These are phyloP conservation scores for Chalciporus sp. DNA, from an alignment of 1,284 basidiomycete genomes.

Conservation along the genomic window DNA sequence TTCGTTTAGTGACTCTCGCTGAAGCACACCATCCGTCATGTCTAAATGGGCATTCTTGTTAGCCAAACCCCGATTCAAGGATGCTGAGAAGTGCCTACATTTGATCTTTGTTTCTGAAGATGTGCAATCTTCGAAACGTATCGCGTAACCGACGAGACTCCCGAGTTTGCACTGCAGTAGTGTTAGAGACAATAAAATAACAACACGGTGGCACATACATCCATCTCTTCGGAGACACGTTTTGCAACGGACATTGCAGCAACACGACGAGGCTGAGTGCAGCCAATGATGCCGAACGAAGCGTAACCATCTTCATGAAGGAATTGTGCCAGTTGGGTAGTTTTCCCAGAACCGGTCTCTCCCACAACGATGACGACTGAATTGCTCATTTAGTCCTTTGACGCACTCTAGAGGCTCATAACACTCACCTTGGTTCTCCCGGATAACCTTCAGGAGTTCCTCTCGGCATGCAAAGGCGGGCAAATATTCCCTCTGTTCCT, in stretches of 20 bases:
- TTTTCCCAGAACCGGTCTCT: conserved; percentile 96
- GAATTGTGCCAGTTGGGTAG: conserved; percentile 91
- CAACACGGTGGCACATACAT: conserved; percentile 47
- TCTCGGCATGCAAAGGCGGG: conserved; percentile 98
- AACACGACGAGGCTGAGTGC: conserved; percentile 96
- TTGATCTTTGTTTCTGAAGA: conserved; percentile 92
- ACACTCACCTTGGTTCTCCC: conserved; percentile 89
- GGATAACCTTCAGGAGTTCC: conserved; percentile 85
- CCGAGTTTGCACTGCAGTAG: conserved; percentile 78
- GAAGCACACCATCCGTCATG: conserved; percentile 97
- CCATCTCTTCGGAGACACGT: conserved; percentile 96
- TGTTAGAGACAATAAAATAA: conserved; percentile 2
- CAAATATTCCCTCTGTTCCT: conserved; percentile 95
- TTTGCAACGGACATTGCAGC: conserved; percentile 99
- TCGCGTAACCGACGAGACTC: conserved; percentile 90
- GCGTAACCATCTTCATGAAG: conserved; percentile 97
- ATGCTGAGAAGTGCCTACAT: conserved; percentile 54
- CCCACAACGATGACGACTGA: conserved; percentile 91
- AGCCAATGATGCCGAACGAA: conserved; percentile 85
- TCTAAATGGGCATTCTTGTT: conserved; percentile 49
- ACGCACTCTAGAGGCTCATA: not conserved
- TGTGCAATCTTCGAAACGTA: conserved; percentile 98
- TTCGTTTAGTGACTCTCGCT: conserved; percentile 95
- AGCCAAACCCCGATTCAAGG: not conserved
- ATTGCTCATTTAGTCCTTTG: not conserved